phyloP scores from a whole-genome alignment of 1,284 basidiomycete genomes.

The Spongiforma sp. region DNA sequence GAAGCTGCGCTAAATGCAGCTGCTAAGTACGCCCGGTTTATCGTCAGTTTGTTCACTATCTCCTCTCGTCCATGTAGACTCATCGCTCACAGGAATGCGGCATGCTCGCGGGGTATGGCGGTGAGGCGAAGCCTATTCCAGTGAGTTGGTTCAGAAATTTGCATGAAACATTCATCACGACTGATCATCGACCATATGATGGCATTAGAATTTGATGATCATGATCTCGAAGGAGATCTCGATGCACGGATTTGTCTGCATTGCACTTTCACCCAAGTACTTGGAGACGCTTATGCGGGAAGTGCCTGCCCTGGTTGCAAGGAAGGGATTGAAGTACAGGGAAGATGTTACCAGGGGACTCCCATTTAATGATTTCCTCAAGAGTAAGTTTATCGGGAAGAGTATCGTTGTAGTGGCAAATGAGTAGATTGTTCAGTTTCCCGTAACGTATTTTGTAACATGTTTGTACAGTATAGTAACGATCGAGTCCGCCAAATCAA shows the following conservation, averaged over 20 bases:
- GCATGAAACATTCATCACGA: not conserved
- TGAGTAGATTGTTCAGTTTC: constrained; percentile 6
- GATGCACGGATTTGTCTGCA: constrained; percentile 8
- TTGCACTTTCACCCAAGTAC: constrained; percentile 9
- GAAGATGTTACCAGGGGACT: constrained; percentile 19
- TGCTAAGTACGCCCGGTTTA: constrained; percentile 55
- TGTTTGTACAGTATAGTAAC: no score
- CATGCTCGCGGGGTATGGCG: constrained; percentile 15
- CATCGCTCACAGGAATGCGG: constrained; percentile 22
- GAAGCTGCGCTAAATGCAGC: constrained; percentile 62
- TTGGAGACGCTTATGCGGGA: constrained; percentile 12
- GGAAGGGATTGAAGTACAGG: constrained; percentile 14
- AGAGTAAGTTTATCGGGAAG: constrained; percentile 16
- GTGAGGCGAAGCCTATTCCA: constrained; percentile 1
- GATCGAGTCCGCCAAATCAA: no score
- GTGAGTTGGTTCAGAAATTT: constrained; percentile 16
- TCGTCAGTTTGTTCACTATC: constrained; percentile 12
- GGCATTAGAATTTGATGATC: constrained; percentile 17
- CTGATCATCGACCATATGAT: no score
- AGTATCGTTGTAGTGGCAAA: constrained; percentile 18
- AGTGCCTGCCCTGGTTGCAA: constrained; percentile 13
- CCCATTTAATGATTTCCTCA: constrained; percentile 13
- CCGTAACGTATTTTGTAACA: no score
- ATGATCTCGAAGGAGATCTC: constrained; percentile 15
- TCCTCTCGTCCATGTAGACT: not conserved